Base-by-base conservation (phyloP, 192 early-diverging fungal genomes). In the Irineochytrium annulatum region DNA sequence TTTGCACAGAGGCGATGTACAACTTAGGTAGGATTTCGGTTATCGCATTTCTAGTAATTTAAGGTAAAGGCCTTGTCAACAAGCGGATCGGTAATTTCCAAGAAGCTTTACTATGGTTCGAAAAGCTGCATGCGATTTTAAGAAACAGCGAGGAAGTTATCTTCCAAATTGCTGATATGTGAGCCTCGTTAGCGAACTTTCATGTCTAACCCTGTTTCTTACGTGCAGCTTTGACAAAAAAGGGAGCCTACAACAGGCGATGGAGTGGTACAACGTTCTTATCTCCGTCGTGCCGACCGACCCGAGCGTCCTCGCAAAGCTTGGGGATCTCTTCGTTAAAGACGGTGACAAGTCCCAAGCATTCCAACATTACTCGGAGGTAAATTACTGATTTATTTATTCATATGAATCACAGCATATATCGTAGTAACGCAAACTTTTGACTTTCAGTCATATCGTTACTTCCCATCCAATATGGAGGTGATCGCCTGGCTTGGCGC, bases 251-350 rank as follows among this genome's bases (percentile, higher is more conserved):
- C 61, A 62, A 29, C 76, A 75, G 49, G 77, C 79, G 3, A 64
- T 82, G 62, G 82, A 84, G 62, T 84, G 82, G 82, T 82, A 73
- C 62, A 82, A 80, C 62, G 76, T 84, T 26, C 59, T 84, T 2
- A 76, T 84, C 11, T 84, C 82, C 0, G 79, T 84, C 4, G 76
- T 81, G 1, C 82, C 82, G 20, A 82, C 82, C 5, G 82, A 84
- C 56, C 79, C 82, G 24, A 63, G 71, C 3, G 74, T 82, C 0
- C 65, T 84, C 11, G 75, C 78, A 2, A 57, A 68, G 39, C 67
- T 84, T 28, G 82, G 82, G 8, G 69, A 69, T 30, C 71, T 84
- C 59, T 76, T 70, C 55, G 75, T 71, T 13, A 64, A 64, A 4
- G 71, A 77, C 29, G 76, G 76, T 1, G 82, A 84, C 54, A 76